These are phyloP conservation scores for Casuarina glauca DNA, from an alignment of 306 rosid species.

Conservation along the genomic window DNA sequence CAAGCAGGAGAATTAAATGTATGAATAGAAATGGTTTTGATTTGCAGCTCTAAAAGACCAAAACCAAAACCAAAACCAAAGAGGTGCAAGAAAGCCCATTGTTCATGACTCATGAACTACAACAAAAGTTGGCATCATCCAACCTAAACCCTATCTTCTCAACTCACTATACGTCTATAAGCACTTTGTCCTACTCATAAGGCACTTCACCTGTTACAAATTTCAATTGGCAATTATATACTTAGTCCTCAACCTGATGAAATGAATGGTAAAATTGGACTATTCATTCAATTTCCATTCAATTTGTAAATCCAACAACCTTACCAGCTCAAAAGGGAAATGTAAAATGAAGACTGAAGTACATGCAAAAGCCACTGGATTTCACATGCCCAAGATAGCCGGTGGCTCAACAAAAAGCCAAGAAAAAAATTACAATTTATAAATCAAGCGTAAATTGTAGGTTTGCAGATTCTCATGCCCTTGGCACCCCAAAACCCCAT, in stretches of 20 bases:
- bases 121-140: background rate
- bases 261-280: conserved; percentile 7
- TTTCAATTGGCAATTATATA: background rate
- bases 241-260: background rate
- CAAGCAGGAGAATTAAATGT: background rate
- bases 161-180: background rate
- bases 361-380: conserved; percentile 35
- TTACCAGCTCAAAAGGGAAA: conserved; percentile 38
- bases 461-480: conserved; percentile 24
- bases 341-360: conserved; percentile 30
- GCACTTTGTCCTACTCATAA: background rate
- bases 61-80: background rate
- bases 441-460: conserved; percentile 16
- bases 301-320: conserved; percentile 13
- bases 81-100: background rate
- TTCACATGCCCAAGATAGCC: conserved; percentile 28
- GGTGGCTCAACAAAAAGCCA: conserved; percentile 29
- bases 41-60: background rate
- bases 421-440: conserved; percentile 25
- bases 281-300: conserved; percentile 18
- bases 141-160: no score
- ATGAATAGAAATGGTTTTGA: background rate
- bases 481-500: conserved; percentile 26
- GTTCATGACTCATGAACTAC: no score
- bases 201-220: background rate